A percentile compares a stretch with the other conserved stretches of the same genome.
phyloP scores from a whole-genome alignment of 108 stramenopile species.

The Nitzschia sp. region DNA sequence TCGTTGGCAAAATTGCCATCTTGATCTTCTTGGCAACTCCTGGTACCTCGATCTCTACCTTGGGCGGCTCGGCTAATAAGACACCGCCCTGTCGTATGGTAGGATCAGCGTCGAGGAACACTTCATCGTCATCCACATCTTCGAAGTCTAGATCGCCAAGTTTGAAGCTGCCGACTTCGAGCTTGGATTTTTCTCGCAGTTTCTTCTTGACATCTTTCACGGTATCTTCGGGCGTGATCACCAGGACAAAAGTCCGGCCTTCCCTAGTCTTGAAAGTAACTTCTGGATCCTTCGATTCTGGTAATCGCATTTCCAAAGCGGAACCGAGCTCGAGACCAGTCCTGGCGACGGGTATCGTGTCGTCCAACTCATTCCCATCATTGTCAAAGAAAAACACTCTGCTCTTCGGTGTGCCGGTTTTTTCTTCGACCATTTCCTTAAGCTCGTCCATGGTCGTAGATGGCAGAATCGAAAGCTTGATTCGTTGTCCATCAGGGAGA shows the following conservation, averaged over 20 bases:
- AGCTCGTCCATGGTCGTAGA: slow-evolving; percentile 21
- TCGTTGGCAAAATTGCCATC: slow-evolving; percentile 18
- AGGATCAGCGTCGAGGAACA: not conserved
- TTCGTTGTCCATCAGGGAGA: slow-evolving; percentile 1
- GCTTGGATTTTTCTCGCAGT: not conserved
- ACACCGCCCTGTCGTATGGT: slow-evolving; percentile 1
- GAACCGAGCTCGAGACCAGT: not conserved
- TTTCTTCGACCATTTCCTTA: slow-evolving; percentile 30
- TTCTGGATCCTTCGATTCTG: not conserved
- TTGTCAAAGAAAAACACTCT: slow-evolving; percentile 24
- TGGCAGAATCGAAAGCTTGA: slow-evolving; percentile 16
- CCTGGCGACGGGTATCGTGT: slow-evolving; percentile 12
- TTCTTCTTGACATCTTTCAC: slow-evolving; percentile 14
- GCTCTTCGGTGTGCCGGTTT: slow-evolving; percentile 21
- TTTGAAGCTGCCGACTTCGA: slow-evolving; percentile 10
- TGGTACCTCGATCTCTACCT: slow-evolving; percentile 19
- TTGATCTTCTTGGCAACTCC: slow-evolving; percentile 11
- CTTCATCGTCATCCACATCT: slow-evolving; percentile 7
- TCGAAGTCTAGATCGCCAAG: slow-evolving; percentile 14
- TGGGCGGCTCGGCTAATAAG: slow-evolving; percentile 12
- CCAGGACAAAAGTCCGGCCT: slow-evolving; percentile 8
- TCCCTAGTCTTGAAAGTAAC: slow-evolving; percentile 15
- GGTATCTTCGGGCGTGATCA: slow-evolving; percentile 16
- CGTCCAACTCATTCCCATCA: slow-evolving; percentile 14
- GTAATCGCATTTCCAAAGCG: not conserved